These are phyloP conservation scores for Paecilomyces dactylethromorphus DNA, from an alignment of 2,329 filamentous ascomycete genomes.

Conservation along the genomic window DNA sequence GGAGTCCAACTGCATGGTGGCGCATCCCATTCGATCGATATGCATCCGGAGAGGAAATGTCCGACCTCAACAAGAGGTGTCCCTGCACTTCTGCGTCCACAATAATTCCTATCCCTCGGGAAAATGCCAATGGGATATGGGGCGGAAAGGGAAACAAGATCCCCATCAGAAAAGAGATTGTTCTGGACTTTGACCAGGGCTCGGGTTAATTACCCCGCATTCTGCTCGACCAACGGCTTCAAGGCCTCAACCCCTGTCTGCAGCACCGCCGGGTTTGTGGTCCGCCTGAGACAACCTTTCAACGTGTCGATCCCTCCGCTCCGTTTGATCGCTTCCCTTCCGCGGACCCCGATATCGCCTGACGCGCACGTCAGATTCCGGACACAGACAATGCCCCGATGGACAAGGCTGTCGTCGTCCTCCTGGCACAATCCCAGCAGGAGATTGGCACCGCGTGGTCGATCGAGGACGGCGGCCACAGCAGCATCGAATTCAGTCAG, in stretches of 20 bases:
- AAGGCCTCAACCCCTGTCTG: conserved; percentile 65
- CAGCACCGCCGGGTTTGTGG: conserved; percentile 62
- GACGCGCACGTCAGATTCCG: conserved; percentile 65
- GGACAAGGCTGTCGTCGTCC: conserved; percentile 45
- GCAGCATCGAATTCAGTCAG: conserved; percentile 72
- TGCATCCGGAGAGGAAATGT: not conserved
- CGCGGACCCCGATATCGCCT: conserved; percentile 58
- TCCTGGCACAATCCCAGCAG: conserved; percentile 76
- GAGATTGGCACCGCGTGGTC: conserved; percentile 67
- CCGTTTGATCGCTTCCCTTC: conserved; percentile 53
- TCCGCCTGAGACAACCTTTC: conserved; percentile 63
- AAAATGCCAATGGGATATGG: not conserved
- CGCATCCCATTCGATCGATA: not conserved
- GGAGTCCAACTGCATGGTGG: not conserved
- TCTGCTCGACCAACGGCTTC: conserved; percentile 54
- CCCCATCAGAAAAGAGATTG: not conserved
- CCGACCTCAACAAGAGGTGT: not conserved
- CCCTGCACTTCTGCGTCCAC: not conserved
- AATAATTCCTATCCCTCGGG: not conserved
- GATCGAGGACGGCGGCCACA: conserved; percentile 62
- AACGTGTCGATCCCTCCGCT: conserved; percentile 61
- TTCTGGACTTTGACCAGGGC: not conserved
- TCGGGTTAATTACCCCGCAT: conserved; percentile 2
- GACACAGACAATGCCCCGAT: conserved; percentile 68
- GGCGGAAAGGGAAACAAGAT: not conserved